These are phyloP conservation scores for Panicum miliaceum DNA, from an alignment of 176 grass and related monocot species.

Conservation along the genomic window DNA sequence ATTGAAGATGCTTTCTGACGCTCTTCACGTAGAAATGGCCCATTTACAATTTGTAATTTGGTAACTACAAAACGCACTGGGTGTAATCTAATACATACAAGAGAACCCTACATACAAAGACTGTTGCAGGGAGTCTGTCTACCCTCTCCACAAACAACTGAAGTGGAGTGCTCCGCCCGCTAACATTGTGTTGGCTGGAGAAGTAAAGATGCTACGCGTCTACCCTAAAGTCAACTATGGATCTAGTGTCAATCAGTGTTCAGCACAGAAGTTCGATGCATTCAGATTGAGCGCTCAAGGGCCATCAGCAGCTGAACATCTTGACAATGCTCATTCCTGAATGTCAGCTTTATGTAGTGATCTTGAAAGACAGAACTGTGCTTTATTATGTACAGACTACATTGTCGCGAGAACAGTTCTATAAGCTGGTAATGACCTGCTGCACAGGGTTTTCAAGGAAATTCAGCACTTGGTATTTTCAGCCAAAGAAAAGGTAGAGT, in stretches of 20 bases:
- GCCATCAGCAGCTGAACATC: constrained; percentile 3
- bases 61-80: too few relatives aligned
- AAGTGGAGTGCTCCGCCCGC: neutral
- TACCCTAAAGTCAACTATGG: constrained; percentile 33
- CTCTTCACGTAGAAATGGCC: too few relatives aligned
- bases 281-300: constrained; percentile 20
- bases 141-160: constrained; percentile 13
- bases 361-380: neutral
- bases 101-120: neutral
- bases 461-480: constrained; percentile 24
- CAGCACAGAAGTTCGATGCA: constrained; percentile 27
- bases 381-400: constrained; percentile 18
- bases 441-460: constrained; percentile 38
- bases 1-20: too few relatives aligned
- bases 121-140: neutral
- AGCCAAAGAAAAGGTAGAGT: neutral
- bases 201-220: neutral
- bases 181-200: neutral
- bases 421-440: constrained; percentile 36
- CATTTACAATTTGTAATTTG: too few relatives aligned
- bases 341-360: neutral
- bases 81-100: constrained; percentile 7
- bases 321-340: constrained; percentile 28
- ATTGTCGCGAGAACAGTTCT: neutral
- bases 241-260: constrained; percentile 24